Evolutionary conservation across 768 basidiomycete species (phyloP).

Genomic region (Naganishia vishniacii): DNA sequence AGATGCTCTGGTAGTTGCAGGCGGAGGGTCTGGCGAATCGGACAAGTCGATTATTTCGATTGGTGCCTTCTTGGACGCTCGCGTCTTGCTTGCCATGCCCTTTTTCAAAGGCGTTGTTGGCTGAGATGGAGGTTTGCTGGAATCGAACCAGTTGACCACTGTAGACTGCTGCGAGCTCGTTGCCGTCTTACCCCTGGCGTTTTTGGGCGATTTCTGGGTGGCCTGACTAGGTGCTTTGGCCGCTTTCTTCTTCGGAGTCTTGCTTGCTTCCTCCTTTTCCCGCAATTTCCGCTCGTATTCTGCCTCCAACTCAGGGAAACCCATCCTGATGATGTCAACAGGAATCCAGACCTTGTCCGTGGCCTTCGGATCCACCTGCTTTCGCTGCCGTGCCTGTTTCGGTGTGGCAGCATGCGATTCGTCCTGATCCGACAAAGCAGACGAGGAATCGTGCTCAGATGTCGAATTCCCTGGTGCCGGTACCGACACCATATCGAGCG

Average conservation of each 20-base stretch:
- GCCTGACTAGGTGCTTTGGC: background rate
- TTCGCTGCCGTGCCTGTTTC: constrained; percentile 40
- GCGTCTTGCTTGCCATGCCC: background rate
- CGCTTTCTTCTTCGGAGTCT: constrained; percentile 55
- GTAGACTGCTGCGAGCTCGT: constrained; percentile 10
- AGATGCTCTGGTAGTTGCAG: background rate
- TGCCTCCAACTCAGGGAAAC: constrained; percentile 61
- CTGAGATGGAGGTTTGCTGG: constrained; percentile 2
- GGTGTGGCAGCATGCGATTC: constrained; percentile 30
- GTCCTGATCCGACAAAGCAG: constrained; percentile 54
- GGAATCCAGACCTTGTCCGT: constrained; percentile 72
- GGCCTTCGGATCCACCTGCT: constrained; percentile 55
- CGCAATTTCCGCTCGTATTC: constrained; percentile 61
- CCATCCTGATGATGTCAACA: constrained; percentile 66
- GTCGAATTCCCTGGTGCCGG: background rate
- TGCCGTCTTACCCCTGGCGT: background rate
- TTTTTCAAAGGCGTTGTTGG: background rate
- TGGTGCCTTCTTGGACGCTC: background rate
- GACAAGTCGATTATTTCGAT: constrained; percentile 20
- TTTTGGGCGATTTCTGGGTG: constrained; percentile 8
- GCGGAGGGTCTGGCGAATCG: constrained; percentile 3
- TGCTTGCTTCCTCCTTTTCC: constrained; percentile 58
- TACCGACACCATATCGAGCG: constrained; percentile 46
- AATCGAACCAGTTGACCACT: constrained; percentile 11
- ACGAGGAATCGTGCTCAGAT: constrained; percentile 46